Conservation (phyloP, 2,329 filamentous ascomycete genomes). For the Epichloe sp. region DNA sequence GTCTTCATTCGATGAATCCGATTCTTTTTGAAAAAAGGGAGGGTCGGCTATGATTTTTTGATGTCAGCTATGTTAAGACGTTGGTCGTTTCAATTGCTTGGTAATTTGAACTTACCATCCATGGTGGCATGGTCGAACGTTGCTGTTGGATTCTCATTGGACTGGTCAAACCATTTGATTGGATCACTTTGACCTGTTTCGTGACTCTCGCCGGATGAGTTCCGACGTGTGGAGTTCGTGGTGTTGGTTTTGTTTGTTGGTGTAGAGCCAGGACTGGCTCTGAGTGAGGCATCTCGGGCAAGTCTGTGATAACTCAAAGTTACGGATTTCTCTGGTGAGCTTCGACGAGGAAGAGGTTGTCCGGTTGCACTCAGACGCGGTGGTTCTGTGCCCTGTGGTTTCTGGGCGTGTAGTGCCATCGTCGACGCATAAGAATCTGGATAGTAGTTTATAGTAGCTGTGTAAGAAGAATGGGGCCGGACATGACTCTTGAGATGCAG, state of each 20-base stretch:
- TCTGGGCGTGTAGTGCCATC: conserved; percentile 18
- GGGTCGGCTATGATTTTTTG: conserved; percentile 28
- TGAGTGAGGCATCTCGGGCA: conserved; percentile 27
- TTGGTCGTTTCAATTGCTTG: neutral
- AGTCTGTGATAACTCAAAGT: conserved; percentile 34
- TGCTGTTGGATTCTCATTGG: conserved; percentile 35
- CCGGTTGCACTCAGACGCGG: conserved; percentile 17
- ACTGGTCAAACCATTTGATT: conserved; percentile 40
- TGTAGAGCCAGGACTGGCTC: conserved; percentile 14
- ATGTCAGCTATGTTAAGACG: neutral
- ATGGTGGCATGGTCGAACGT: conserved; percentile 30
- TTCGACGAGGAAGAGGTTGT: conserved; percentile 31
- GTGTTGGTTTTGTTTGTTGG: conserved; percentile 9
- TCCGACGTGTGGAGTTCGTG: conserved; percentile 16
- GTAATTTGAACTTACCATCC: conserved; percentile 27
- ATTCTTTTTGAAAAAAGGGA: conserved; percentile 41
- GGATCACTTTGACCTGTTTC: conserved; percentile 36
- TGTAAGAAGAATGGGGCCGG: neutral
- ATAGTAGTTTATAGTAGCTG: neutral
- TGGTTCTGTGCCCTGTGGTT: conserved; percentile 13
- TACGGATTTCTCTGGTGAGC: conserved; percentile 31
- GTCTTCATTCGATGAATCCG: conserved; percentile 38
- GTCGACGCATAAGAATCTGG: conserved; percentile 8
- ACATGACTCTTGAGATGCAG: neutral
- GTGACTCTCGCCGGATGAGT: conserved; percentile 37